Evolutionary conservation across 202 grass and related monocot genomes (phyloP).

Genomic region (Miscanthus sacchariflorus): DNA sequence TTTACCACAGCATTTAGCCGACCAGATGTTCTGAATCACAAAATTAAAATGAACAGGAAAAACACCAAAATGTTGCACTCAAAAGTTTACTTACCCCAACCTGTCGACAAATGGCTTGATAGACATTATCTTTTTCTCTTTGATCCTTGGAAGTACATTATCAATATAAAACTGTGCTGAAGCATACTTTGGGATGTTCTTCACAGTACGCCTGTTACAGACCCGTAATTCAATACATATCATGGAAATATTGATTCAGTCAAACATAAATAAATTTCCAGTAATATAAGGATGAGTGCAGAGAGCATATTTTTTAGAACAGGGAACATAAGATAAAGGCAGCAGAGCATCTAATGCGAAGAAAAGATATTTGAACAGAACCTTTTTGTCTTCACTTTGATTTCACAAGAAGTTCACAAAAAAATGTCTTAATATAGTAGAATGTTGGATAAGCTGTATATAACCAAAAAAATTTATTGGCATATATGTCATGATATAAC

Average conservation of each 20-base stretch:
- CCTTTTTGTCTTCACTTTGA: background rate
- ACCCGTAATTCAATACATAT: conserved; percentile 15
- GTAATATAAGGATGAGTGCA: background rate
- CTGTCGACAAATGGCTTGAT: conserved; percentile 98
- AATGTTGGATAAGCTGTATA: background rate
- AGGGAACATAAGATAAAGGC: background rate
- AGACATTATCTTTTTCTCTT: conserved; percentile 99
- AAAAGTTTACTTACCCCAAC: conserved; percentile 69
- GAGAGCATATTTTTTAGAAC: background rate
- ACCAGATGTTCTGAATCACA: background rate
- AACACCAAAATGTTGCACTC: background rate
- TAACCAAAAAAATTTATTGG: too few relatives aligned
- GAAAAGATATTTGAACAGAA: background rate
- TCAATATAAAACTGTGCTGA: conserved; percentile 96
- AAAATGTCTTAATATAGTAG: background rate
- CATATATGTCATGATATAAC: background rate
- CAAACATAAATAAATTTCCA: background rate
- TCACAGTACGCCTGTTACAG: conserved; percentile 69
- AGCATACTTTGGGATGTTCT: conserved; percentile 98
- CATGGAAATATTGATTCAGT: background rate
- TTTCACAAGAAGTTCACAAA: background rate
- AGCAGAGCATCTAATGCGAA: background rate
- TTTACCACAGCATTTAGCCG: conserved; percentile 9
- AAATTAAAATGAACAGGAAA: background rate
- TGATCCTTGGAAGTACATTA: conserved; percentile 97